A percentile compares a stretch with the other conserved stretches of the same genome.
These are phyloP conservation scores for Spathaspora girioi DNA, from an alignment of 805 yeast species.

Conservation along the genomic window DNA sequence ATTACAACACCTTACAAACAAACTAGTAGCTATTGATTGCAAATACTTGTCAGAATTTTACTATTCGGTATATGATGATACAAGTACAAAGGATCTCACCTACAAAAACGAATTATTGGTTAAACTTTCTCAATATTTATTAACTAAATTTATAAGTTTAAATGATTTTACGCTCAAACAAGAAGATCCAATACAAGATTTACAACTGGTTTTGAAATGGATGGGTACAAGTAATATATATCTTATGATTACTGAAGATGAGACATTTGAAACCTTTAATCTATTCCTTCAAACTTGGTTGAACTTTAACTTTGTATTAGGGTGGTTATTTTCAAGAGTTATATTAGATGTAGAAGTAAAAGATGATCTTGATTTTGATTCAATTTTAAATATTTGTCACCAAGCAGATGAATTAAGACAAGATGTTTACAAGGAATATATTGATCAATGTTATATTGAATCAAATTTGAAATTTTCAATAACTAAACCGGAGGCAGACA, in stretches of 20 bases:
- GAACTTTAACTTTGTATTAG: constrained; percentile 18
- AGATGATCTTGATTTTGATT: not conserved
- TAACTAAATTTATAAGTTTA: constrained; percentile 5
- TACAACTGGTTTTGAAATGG: constrained; percentile 4
- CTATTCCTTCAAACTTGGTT: constrained; percentile 23
- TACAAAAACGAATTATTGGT: constrained; percentile 4
- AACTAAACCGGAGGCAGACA: not conserved
- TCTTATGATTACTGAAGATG: constrained; percentile 15
- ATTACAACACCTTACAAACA: constrained; percentile 2
- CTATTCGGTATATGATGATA: not conserved
- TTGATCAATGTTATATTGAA: not conserved
- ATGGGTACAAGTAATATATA: constrained; percentile 1
- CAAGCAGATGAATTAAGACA: not conserved
- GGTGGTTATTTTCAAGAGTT: constrained; percentile 18
- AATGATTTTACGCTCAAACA: too few species aligned
- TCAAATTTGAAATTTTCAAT: not conserved
- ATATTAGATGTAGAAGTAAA: not conserved
- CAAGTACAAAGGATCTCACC: not conserved
- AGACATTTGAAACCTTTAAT: constrained; percentile 13
- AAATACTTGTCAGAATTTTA: constrained; percentile 7
- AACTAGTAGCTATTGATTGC: constrained; percentile 5
- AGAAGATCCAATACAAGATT: not conserved
- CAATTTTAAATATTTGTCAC: not conserved
- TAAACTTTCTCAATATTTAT: constrained; percentile 4
- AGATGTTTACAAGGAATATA: not conserved